Percentiles rank a stretch among this genome's conserved stretches.
Conservation (phyloP, 192 early-diverging fungal genomes). For the Dimargaris xerosporica region DNA sequence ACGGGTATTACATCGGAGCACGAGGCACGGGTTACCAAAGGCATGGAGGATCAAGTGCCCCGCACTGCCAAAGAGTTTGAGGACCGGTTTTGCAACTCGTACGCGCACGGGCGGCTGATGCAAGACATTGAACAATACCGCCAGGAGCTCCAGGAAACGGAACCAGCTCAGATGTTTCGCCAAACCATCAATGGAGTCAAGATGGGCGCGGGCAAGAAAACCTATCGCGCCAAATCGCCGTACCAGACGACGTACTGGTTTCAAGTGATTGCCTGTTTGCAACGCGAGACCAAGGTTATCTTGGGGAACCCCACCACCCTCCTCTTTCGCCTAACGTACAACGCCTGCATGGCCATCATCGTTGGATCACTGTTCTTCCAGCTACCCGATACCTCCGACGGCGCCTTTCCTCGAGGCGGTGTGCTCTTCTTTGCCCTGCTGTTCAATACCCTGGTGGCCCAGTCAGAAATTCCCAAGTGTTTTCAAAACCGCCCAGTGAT, state of each 20-base stretch:
- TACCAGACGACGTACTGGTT: slow-evolving; percentile 48
- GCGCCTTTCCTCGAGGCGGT: slow-evolving; percentile 68
- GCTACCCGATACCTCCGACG: slow-evolving; percentile 35
- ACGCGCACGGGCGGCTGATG: slow-evolving; percentile 23
- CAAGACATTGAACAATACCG: slow-evolving; percentile 28
- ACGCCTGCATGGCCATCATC: slow-evolving; percentile 46
- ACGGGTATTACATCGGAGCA: slow-evolving; percentile 41
- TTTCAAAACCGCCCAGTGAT: slow-evolving; percentile 55
- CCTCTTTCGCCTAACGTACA: slow-evolving; percentile 40
- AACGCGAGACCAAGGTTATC: slow-evolving; percentile 48
- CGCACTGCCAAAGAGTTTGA: slow-evolving; percentile 47
- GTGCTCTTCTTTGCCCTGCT: slow-evolving; percentile 57
- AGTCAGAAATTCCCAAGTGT: slow-evolving; percentile 50
- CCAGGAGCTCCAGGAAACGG: slow-evolving; percentile 20
- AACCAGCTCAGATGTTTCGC: slow-evolving; percentile 22
- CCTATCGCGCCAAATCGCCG: slow-evolving; percentile 31
- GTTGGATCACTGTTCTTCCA: slow-evolving; percentile 54
- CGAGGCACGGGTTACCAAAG: slow-evolving; percentile 36
- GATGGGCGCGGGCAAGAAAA: slow-evolving; percentile 28
- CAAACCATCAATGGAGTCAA: slow-evolving; percentile 39
- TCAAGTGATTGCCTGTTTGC: slow-evolving; percentile 39
- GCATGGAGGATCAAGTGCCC: slow-evolving; percentile 38
- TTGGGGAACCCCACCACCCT: slow-evolving; percentile 33
- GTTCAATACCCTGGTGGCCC: slow-evolving; percentile 51
- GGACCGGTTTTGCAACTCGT: slow-evolving; percentile 28